Evolutionary conservation across 1,284 basidiomycete species (phyloP).

Genomic region (Vanrija humicola): DNA sequence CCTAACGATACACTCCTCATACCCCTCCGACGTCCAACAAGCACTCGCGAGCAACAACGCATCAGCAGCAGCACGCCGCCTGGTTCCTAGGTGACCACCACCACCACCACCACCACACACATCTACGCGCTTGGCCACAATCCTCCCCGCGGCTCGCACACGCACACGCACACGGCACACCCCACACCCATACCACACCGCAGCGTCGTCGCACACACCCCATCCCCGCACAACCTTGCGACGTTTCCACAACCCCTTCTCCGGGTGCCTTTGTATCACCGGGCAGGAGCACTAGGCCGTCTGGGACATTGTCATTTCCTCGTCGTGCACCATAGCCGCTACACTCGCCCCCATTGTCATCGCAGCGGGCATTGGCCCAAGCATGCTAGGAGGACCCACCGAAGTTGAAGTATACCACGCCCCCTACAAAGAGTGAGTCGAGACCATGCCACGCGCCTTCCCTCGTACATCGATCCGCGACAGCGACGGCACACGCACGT

Average conservation of each 20-base stretch:
- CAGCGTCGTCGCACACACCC: background rate
- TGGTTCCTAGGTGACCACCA: too few species aligned
- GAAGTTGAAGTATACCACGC: slow-evolving; percentile 24
- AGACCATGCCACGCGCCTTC: background rate
- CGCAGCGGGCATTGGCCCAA: background rate
- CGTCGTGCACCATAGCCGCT: background rate
- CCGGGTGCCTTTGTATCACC: too few species aligned
- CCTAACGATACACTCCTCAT: too few species aligned
- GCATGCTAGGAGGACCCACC: slow-evolving; percentile 18
- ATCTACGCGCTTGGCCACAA: too few species aligned
- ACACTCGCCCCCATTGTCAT: background rate
- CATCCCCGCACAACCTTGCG: background rate
- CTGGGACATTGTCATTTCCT: background rate
- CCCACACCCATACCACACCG: background rate
- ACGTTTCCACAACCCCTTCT: background rate
- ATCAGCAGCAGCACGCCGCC: too few species aligned
- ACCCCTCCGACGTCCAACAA: too few species aligned
- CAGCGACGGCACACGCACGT: background rate
- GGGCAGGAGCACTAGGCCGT: too few species aligned
- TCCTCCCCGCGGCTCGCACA: too few species aligned
- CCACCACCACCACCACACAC: too few species aligned
- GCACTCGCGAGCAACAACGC: too few species aligned
- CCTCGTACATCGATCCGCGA: too few species aligned
- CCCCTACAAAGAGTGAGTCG: slow-evolving; percentile 23
- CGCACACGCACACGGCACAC: too few species aligned